Evolutionary conservation across 1,139 yeast species (phyloP).

Genomic region (Yamadazyma jaroonii): DNA sequence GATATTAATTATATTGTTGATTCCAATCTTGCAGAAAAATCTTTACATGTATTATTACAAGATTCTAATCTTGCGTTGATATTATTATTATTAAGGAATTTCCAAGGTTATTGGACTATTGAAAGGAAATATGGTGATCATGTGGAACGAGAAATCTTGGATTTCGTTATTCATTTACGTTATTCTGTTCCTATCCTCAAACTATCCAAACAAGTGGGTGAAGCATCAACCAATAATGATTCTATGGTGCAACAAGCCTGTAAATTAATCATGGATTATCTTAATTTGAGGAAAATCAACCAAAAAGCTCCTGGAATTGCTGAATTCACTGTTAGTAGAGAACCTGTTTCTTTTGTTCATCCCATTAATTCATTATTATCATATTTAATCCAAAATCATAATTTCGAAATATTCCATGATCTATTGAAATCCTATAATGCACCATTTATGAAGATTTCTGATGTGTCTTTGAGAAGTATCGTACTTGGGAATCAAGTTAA

Average conservation of each 20-base stretch:
- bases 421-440: conserved; percentile 14
- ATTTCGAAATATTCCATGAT: conserved; percentile 19
- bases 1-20: conserved; percentile 46
- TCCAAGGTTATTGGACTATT: conserved; percentile 58
- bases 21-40: conserved; percentile 21
- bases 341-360: conserved; percentile 53
- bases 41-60: conserved; percentile 21
- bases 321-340: conserved; percentile 45
- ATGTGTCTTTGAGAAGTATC: conserved; percentile 55
- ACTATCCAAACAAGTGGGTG: conserved; percentile 44
- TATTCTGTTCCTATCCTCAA: conserved; percentile 47
- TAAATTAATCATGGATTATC: conserved; percentile 20
- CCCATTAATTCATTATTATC: conserved; percentile 58
- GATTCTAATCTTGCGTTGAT: conserved; percentile 35
- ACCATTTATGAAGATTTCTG: conserved; percentile 47
- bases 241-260: conserved; percentile 18
- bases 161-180: conserved; percentile 47
- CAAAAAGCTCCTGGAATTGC: conserved; percentile 35
- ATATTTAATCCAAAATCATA: conserved; percentile 33
- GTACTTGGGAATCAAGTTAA: conserved; percentile 74
- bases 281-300: conserved; percentile 18
- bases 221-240: conserved; percentile 21
- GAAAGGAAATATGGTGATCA: conserved; percentile 66
- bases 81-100: conserved; percentile 42
- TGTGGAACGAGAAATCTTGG: conserved; percentile 54